Evolutionary conservation across 2,329 filamentous ascomycete genomes (phyloP).

Genomic region (Penicillium hordei): DNA sequence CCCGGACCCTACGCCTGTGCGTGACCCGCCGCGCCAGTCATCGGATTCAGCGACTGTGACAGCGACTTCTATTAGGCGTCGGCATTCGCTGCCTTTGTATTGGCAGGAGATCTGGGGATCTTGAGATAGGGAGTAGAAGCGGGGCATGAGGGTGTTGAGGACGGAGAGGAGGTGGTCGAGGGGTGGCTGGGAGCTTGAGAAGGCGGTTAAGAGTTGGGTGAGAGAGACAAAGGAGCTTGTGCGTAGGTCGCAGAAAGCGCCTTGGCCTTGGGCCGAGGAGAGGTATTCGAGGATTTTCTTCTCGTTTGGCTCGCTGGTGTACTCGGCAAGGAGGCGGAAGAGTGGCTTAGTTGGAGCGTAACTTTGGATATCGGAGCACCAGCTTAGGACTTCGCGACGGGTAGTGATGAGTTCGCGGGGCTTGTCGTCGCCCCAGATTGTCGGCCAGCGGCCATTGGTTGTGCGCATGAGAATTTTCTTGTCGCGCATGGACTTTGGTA

Average conservation of each 20-base stretch:
- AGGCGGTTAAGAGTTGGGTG: slow-evolving; percentile 82
- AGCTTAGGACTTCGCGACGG: slow-evolving; percentile 85
- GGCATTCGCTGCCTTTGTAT: slow-evolving; percentile 66
- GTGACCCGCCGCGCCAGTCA: slow-evolving; percentile 70
- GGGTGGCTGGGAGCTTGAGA: slow-evolving; percentile 87
- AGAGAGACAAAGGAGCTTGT: slow-evolving; percentile 85
- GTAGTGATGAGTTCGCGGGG: slow-evolving; percentile 85
- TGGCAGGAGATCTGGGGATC: slow-evolving; percentile 80
- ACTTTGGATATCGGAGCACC: slow-evolving; percentile 93
- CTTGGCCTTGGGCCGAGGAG: slow-evolving; percentile 85
- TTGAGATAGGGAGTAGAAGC: slow-evolving; percentile 97
- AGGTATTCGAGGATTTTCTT: slow-evolving; percentile 85
- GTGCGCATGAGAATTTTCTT: slow-evolving; percentile 80
- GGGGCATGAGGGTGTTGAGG: slow-evolving; percentile 87
- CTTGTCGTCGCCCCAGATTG: slow-evolving; percentile 92
- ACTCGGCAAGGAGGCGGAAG: slow-evolving; percentile 80
- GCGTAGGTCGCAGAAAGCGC: slow-evolving; percentile 88
- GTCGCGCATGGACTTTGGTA: slow-evolving; percentile 80
- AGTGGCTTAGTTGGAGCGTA: slow-evolving; percentile 87
- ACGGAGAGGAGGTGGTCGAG: slow-evolving; percentile 77
- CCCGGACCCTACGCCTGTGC: slow-evolving; percentile 86
- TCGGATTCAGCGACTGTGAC: slow-evolving; percentile 87
- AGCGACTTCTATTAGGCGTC: slow-evolving; percentile 89
- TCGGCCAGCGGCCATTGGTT: slow-evolving; percentile 83
- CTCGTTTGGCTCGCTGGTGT: slow-evolving; percentile 76